These are phyloP conservation scores for Apiotrichum veenhuisii DNA, from an alignment of 1,284 basidiomycete genomes.

Conservation along the genomic window DNA sequence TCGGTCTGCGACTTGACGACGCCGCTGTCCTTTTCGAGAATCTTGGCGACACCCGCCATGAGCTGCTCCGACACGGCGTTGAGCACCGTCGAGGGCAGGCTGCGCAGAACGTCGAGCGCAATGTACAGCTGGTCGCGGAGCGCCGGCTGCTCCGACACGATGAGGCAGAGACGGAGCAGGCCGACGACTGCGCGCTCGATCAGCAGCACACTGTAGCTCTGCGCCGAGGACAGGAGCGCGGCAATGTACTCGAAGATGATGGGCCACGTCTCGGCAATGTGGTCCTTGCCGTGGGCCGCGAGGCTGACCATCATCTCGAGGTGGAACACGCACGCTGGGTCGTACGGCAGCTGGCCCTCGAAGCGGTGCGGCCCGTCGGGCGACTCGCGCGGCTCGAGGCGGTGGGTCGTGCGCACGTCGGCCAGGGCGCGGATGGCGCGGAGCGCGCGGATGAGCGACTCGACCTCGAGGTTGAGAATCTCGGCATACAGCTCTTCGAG, in stretches of 20 bases:
- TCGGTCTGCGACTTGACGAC: constrained; percentile 85
- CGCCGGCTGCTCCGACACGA: constrained; percentile 69
- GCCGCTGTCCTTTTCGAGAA: constrained; percentile 69
- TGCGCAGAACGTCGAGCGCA: constrained; percentile 82
- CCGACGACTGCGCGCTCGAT: constrained; percentile 96
- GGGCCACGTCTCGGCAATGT: constrained; percentile 86
- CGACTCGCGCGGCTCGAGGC: constrained; percentile 50
- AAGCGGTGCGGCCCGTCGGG: constrained; percentile 54
- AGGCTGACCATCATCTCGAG: constrained; percentile 92
- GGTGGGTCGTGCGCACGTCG: constrained; percentile 53
- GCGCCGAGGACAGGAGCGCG: constrained; percentile 68
- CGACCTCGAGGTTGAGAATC: constrained; percentile 74
- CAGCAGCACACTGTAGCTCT: constrained; percentile 79
- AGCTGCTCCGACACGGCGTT: constrained; percentile 86
- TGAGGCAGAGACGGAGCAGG: constrained; percentile 70
- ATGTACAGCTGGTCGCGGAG: constrained; percentile 90
- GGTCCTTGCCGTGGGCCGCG: constrained; percentile 66
- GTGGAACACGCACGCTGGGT: constrained; percentile 89
- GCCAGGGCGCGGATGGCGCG: constrained; percentile 84
- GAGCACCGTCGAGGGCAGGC: constrained; percentile 71
- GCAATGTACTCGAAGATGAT: constrained; percentile 88
- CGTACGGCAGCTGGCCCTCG: constrained; percentile 68
- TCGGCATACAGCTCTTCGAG: constrained; percentile 91
- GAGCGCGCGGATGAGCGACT: constrained; percentile 75
- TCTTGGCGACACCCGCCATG: constrained; percentile 72